Percentiles rank a stretch among this genome's conserved stretches.
Conservation (phyloP, 352 stramenopile genomes). For the Globisporangium orthogonon region DNA sequence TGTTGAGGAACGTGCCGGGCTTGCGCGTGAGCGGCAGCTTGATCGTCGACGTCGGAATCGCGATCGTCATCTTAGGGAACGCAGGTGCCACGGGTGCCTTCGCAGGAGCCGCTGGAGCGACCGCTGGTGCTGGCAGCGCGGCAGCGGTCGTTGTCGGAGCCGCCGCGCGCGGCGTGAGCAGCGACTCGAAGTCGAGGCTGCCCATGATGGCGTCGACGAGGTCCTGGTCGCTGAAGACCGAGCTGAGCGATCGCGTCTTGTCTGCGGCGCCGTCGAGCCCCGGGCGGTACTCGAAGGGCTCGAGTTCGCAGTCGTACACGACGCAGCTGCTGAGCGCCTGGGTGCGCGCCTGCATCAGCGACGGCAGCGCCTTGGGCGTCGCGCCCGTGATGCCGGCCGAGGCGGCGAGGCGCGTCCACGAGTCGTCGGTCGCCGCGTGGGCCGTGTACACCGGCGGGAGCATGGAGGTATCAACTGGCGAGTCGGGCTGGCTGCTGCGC, state of each 20-base stretch:
- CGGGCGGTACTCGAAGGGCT: conserved; percentile 62
- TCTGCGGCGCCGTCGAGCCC: conserved; percentile 13
- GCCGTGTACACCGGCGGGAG: conserved; percentile 45
- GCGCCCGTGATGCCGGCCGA: conserved; percentile 12
- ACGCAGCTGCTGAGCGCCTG: conserved; percentile 15
- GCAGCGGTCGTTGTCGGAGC: neutral
- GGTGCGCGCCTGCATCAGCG: conserved; percentile 16
- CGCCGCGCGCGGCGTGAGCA: conserved; percentile 8
- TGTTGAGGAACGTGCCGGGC: conserved; percentile 82
- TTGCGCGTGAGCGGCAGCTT: conserved; percentile 48
- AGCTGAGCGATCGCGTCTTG: conserved; percentile 48
- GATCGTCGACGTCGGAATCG: conserved; percentile 17
- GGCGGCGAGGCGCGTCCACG: conserved; percentile 18
- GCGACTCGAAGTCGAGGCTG: conserved; percentile 52
- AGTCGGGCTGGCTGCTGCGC: conserved; percentile 32
- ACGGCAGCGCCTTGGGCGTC: conserved; percentile 15
- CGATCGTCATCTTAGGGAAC: conserved; percentile 23
- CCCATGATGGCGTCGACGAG: conserved; percentile 78
- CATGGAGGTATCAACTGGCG: conserved; percentile 70
- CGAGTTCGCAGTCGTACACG: conserved; percentile 40
- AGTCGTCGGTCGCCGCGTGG: conserved; percentile 17
- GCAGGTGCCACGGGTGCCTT: conserved; percentile 15
- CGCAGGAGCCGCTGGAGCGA: neutral
- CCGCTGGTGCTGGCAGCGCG: conserved; percentile 2
- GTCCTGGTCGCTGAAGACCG: conserved; percentile 71